These are phyloP conservation scores for Castanopsis chinensis DNA, from an alignment of 306 rosid species.

Conservation along the genomic window DNA sequence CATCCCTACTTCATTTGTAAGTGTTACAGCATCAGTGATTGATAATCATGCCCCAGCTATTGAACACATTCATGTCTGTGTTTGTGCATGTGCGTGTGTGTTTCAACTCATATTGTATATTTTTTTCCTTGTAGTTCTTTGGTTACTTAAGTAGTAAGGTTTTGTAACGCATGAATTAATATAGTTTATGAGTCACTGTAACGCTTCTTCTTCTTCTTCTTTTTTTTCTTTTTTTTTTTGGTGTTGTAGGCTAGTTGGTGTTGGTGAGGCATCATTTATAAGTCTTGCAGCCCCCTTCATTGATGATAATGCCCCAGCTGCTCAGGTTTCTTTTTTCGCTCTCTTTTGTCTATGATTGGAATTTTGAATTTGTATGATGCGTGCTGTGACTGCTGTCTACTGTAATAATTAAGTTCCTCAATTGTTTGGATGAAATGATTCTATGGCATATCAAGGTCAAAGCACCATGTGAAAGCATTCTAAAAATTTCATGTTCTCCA, in stretches of 20 bases:
- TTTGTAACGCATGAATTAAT: slow-evolving; percentile 6
- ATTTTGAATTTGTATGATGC: slow-evolving; percentile 14
- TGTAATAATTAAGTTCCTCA: not conserved
- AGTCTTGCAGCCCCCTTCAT: slow-evolving; percentile 97
- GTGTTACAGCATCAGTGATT: too few species aligned
- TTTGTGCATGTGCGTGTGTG: not conserved
- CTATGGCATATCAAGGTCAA: not conserved
- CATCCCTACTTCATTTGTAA: too few species aligned
- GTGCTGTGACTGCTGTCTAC: not conserved
- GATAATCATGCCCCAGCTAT: too few species aligned
- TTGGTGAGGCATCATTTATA: slow-evolving; percentile 91
- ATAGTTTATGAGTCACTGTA: not conserved
- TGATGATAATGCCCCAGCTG: slow-evolving; percentile 80
- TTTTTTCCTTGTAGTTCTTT: slow-evolving; percentile 11
- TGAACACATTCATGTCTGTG: too few species aligned
- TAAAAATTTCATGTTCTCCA: not conserved
- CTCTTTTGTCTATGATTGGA: not conserved
- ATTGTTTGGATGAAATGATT: slow-evolving; percentile 11
- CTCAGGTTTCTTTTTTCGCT: slow-evolving; percentile 48
- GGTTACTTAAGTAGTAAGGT: slow-evolving; percentile 4
- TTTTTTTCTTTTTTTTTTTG: slow-evolving; percentile 7
- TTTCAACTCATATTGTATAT: not conserved
- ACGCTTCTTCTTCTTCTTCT: not conserved
- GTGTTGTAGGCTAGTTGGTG: slow-evolving; percentile 72
- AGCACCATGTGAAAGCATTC: too few species aligned